Base-by-base conservation (phyloP, 2,329 filamentous ascomycete genomes). In the Cucurbitaria berberidis region DNA sequence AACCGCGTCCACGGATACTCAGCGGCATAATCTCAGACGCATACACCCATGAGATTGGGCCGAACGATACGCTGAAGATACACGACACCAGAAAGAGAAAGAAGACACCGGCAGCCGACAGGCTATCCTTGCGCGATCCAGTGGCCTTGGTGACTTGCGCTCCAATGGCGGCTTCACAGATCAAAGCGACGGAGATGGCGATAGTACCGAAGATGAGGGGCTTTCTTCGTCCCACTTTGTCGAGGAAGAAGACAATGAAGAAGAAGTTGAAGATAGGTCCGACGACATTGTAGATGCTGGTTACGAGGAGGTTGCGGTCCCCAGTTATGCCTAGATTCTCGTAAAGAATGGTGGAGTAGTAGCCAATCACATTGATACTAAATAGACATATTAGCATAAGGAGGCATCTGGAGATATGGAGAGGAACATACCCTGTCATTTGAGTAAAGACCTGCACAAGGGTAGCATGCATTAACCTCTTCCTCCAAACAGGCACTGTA, bases 361-460 rank as follows among this genome's bases (percentile, higher is more conserved):
- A 87, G 2, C 82, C 83, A 51, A 87, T 87, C 21, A 86, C 81
- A 61, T 87, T 80, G 53, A 75, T 75, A 21, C 70, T 74, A 45
- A 66, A 30, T 13, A 3, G 32, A 21, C 5, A n/a, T 9, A 19
- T 68, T 27, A 66, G 56, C 13, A 24, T 13, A 26, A 38, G 26
- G 15, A 8, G 19, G 13, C 3, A 18, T n/a, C 10, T 19, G 13
- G 3, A n/a, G 21, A 40, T 21, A 21, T 9, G 18, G 18, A 38
- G 18, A 13, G 10, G 10, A 29, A 30, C 67, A 42, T 69, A 75
- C 76, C 84, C 84, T n/a, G 80, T 82, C 63, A 89, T 82, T 58
- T 89, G 86, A 42, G 86, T 85, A 62, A 89, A 86, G 55, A 86
- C 80, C 67, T 90, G 86, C 34, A 87, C 82, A 27, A 84, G 73